phyloP scores from a whole-genome alignment of 2,329 filamentous ascomycete species.

The Zymoseptoria crescenta region DNA sequence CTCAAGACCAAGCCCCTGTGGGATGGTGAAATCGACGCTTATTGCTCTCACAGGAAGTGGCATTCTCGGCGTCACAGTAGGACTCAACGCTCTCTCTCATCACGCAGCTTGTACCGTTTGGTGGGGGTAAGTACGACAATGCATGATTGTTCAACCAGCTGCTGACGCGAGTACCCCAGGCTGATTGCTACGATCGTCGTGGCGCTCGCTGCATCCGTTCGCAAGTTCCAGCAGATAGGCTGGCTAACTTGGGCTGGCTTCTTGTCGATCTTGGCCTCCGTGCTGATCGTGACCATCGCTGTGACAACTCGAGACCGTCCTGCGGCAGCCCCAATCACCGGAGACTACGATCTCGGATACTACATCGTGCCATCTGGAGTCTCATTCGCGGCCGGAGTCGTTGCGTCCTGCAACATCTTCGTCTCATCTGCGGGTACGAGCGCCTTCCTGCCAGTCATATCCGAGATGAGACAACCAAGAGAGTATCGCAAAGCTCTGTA shows the following conservation, averaged over 20 bases:
- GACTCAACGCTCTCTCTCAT: constrained; percentile 50
- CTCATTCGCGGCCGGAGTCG: constrained; percentile 52
- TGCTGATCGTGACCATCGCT: constrained; percentile 38
- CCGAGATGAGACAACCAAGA: constrained; percentile 40
- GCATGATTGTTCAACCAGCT: constrained; percentile 16
- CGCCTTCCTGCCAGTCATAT: constrained; percentile 57
- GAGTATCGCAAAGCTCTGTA: constrained; percentile 56
- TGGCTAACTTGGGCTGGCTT: constrained; percentile 58
- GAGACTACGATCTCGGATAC: constrained; percentile 54
- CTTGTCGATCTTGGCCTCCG: constrained; percentile 48
- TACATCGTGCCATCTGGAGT: constrained; percentile 46
- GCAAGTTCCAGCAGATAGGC: constrained; percentile 53
- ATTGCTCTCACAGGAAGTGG: constrained; percentile 15
- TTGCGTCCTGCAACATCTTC: constrained; percentile 52
- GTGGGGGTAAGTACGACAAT: constrained; percentile 30
- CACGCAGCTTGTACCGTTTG: constrained; percentile 54
- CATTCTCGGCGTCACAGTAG: neutral
- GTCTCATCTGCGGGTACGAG: constrained; percentile 52
- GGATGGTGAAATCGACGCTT: neutral
- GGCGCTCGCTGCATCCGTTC: constrained; percentile 44
- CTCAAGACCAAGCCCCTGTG: neutral
- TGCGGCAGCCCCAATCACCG: constrained; percentile 52
- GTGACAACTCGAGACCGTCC: constrained; percentile 52
- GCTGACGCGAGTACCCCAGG: neutral
- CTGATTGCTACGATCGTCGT: constrained; percentile 47